Percentiles rank a stretch among this genome's conserved stretches.
Conservation (phyloP, 1,139 yeast species). For the Nakaseomyces sp. region DNA sequence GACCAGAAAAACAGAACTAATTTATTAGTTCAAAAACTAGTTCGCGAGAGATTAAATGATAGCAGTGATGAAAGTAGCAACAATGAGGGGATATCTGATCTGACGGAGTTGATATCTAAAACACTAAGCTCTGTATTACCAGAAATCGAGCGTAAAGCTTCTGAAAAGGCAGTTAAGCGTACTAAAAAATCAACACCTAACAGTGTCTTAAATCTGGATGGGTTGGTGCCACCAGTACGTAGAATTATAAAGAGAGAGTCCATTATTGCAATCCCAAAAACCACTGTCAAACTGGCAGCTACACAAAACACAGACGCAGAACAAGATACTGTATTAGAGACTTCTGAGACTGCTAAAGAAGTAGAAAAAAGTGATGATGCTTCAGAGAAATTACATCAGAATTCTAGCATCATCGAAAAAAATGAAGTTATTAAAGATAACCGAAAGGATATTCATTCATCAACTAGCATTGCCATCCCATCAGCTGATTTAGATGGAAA, state of each 20-base stretch:
- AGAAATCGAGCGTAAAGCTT: not conserved
- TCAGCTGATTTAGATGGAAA: too few species aligned
- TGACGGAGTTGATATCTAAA: not conserved
- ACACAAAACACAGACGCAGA: not conserved
- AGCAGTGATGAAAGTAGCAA: not conserved
- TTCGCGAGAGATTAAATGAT: not conserved
- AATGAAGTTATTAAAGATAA: too few species aligned
- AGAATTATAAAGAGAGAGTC: slow-evolving; percentile 1
- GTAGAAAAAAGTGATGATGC: too few species aligned
- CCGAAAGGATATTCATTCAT: too few species aligned
- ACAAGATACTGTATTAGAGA: not conserved
- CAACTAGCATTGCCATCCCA: too few species aligned
- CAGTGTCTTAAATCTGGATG: slow-evolving; percentile 13
- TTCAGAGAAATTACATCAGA: too few species aligned
- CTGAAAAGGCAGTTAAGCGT: not conserved
- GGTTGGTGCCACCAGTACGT: slow-evolving; percentile 11
- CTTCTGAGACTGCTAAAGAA: too few species aligned
- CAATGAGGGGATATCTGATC: not conserved
- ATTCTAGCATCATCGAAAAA: too few species aligned
- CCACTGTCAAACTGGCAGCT: not conserved
- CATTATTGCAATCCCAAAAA: too few species aligned
- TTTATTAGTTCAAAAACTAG: not conserved
- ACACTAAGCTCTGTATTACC: slow-evolving; percentile 3
- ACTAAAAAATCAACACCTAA: slow-evolving; percentile 7
- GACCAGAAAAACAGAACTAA: not conserved